These are phyloP conservation scores for Mycena alexandri DNA, from an alignment of 768 basidiomycete species.

Conservation along the genomic window DNA sequence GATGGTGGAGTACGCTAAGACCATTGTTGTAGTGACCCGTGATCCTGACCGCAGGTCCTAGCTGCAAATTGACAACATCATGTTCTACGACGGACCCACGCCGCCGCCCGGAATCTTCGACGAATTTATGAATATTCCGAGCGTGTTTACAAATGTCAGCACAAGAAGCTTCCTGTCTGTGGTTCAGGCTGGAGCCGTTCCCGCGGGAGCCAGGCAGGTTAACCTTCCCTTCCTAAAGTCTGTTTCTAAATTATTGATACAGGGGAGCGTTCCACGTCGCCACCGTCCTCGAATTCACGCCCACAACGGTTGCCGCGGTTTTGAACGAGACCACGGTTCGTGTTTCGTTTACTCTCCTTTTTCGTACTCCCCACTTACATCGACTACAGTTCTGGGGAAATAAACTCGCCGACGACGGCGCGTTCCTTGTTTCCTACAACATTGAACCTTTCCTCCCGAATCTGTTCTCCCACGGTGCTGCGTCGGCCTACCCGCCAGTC, in stretches of 20 bases:
- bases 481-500: too few species aligned
- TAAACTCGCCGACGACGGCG: too few species aligned
- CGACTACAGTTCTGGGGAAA: too few species aligned
- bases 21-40: not conserved
- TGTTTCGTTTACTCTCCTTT: too few species aligned
- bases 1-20: not conserved
- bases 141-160: slow-evolving; percentile 42
- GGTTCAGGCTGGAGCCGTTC: slow-evolving; percentile 43
- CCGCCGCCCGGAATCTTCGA: slow-evolving; percentile 55
- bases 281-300: not conserved
- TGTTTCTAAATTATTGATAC: not conserved
- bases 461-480: too few species aligned
- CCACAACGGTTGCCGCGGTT: not conserved
- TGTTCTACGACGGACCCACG: slow-evolving; percentile 61
- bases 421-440: too few species aligned
- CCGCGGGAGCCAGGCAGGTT: slow-evolving; percentile 5
- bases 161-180: slow-evolving; percentile 49
- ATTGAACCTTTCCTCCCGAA: too few species aligned
- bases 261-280: slow-evolving; percentile 6
- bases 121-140: slow-evolving; percentile 51
- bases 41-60: too few species aligned
- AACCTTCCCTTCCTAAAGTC: slow-evolving; percentile 38
- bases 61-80: not conserved
- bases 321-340: slow-evolving; percentile 11
- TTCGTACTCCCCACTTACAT: too few species aligned